Evolutionary conservation across 441 rosid species (phyloP), one percentile per base, ranked within the genome.

Genomic region (Euphorbia schlechtendalii): DNA sequence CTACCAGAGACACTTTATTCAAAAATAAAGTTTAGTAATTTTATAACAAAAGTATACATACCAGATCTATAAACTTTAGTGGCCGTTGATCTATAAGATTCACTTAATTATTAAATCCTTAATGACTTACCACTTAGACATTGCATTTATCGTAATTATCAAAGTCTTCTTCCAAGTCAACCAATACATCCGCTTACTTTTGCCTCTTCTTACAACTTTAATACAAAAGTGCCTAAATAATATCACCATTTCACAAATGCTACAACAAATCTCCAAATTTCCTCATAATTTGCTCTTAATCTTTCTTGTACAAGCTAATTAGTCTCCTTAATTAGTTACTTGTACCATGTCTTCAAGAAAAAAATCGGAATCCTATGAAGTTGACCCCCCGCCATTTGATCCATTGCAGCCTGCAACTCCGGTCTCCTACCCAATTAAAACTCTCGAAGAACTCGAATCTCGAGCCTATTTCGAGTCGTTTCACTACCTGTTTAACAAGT

Each of bases 401-500:
- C 88, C 86, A 27, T 64, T 77, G 12, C 49, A 65, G 60, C 94
- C 96, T 20, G 76, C 92, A 15, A 25, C 59, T 15, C 98, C 96
- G 5, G 64, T 88, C 46, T 86, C 94, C 0, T 91, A 83, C 61
- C 96, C 94, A 10, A 73, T 91, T 76, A 74, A 78, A 71, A 54
- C 90, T 61, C 90, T 91, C 28, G 70, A 81, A 54, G 90, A 88
- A 32, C 83, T 91, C 0, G 59, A 69, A 21, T 82, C 91, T 5
- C 77, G 91, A 3, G 69, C 86, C 43, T 87, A 87, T 81, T 86
- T 87, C 76, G 49, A 78, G 56, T 89, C 90, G n/a, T 92, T 89
- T 66, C 98, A 86, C 69, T 89, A 77, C 78, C 87, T 84, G 20
- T 92, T 81, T 40, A 92, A 87, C 73, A 75, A 59, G 28, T 74